Conservation (phyloP, 2,329 filamentous ascomycete species). For the Plectosphaerella cucumerina region DNA sequence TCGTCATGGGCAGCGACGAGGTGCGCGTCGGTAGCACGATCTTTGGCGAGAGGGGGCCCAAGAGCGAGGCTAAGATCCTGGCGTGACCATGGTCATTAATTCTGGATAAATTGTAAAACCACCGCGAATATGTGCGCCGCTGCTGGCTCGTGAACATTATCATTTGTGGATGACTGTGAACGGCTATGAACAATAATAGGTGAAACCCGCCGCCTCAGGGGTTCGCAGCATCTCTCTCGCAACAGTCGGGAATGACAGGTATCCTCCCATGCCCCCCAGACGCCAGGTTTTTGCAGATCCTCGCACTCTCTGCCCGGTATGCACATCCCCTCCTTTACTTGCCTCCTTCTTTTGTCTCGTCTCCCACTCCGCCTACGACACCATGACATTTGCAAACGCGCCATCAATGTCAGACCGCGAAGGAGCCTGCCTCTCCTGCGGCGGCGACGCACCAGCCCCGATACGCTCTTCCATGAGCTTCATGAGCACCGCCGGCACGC, state of each 20-base stretch:
- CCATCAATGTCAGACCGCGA: conserved; percentile 49
- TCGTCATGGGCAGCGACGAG: conserved; percentile 78
- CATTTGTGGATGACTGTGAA: neutral
- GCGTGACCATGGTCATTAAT: conserved; percentile 24
- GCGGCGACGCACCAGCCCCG: conserved; percentile 44
- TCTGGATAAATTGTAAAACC: neutral
- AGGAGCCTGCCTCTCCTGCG: conserved; percentile 34
- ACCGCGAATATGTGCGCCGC: neutral
- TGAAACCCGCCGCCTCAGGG: neutral
- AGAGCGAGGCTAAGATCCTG: conserved; percentile 70
- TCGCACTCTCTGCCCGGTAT: too few relatives aligned
- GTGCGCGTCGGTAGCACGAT: conserved; percentile 92
- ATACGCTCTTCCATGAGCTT: conserved; percentile 86
- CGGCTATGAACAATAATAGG: neutral
- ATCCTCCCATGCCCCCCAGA: neutral
- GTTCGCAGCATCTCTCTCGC: neutral
- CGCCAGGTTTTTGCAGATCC: neutral
- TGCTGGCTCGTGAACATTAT: neutral
- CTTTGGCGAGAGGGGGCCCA: conserved; percentile 78
- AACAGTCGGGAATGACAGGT: conserved; percentile 3
- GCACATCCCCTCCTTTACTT: too few relatives aligned
- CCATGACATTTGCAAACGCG: conserved; percentile 53
- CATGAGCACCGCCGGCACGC: conserved; percentile 73
- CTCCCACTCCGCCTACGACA: conserved; percentile 18
- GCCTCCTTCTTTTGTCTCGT: too few relatives aligned